Evolutionary conservation across 108 stramenopile species (phyloP).

Genomic region (Bacterosira constricta): DNA sequence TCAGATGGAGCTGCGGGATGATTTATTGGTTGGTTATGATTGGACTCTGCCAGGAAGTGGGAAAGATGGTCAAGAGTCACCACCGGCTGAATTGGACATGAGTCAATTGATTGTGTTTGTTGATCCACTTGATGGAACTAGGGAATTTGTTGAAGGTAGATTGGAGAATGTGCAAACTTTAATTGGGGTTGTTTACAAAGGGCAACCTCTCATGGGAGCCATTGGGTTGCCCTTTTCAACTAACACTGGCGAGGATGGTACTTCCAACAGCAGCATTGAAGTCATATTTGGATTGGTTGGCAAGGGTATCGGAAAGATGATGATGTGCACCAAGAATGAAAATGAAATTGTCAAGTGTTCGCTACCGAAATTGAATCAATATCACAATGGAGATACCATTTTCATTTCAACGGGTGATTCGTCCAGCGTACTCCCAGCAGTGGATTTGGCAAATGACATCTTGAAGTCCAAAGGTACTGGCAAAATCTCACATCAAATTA

Average conservation of each 20-base stretch:
- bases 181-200: conserved; percentile 57
- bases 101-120: conserved; percentile 52
- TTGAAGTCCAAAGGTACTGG: not conserved
- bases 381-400: conserved; percentile 7
- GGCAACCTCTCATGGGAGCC: conserved; percentile 58
- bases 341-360: not conserved
- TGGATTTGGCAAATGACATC: conserved; percentile 5
- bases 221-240: conserved; percentile 68
- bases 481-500: conserved; percentile 26
- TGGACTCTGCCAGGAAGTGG: not conserved
- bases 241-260: conserved; percentile 1
- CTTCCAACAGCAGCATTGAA: too few relatives aligned
- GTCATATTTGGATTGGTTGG: conserved; percentile 61
- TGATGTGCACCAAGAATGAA: not conserved
- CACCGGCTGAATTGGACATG: conserved; percentile 16
- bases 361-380: not conserved
- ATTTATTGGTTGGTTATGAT: not conserved
- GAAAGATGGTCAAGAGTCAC: not conserved
- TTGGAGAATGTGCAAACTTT: conserved; percentile 67
- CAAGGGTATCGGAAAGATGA: conserved; percentile 33
- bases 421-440: not conserved
- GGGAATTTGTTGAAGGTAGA: conserved; percentile 84
- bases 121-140: conserved; percentile 80
- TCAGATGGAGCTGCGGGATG: conserved; percentile 4
- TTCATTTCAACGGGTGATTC: conserved; percentile 64